phyloP scores from a whole-genome alignment of 345 rosid genomes.

The Dipteronia dyeriana region DNA sequence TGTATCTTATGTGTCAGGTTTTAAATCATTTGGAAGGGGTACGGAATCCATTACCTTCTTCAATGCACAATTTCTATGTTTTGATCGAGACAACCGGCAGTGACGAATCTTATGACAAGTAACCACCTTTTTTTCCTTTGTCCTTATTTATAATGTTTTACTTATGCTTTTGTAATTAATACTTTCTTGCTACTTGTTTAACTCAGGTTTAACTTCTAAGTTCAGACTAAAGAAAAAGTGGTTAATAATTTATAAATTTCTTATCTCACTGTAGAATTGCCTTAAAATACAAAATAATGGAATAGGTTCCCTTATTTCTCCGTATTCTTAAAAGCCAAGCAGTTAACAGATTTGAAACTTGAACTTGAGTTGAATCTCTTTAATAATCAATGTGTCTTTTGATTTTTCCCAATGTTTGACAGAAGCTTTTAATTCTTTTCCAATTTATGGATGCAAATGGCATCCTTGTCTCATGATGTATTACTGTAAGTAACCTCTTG shows the following conservation, averaged over 20 bases:
- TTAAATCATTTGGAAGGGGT: constrained; percentile 79
- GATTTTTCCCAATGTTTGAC: not conserved
- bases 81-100: constrained; percentile 91
- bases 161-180: not conserved
- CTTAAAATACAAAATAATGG: not conserved
- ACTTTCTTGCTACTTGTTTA: not conserved
- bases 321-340: not conserved
- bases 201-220: constrained; percentile 3
- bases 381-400: not conserved
- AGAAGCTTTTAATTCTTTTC: not conserved
- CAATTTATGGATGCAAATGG: not conserved
- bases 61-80: constrained; percentile 75
- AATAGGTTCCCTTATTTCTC: constrained; percentile 1
- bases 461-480: not conserved
- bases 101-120: constrained; percentile 73
- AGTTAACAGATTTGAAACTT: constrained; percentile 3
- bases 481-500: not conserved
- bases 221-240: not conserved
- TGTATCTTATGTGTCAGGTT: constrained; percentile 45
- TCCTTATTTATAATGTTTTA: not conserved
- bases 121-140: constrained; percentile 7
- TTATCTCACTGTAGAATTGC: not conserved
- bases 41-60: constrained; percentile 77
- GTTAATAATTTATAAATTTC: not conserved
- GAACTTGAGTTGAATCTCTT: not conserved